These are phyloP conservation scores for Gonium pectorale DNA, from an alignment of 139 green algal genomes.

Conservation along the genomic window DNA sequence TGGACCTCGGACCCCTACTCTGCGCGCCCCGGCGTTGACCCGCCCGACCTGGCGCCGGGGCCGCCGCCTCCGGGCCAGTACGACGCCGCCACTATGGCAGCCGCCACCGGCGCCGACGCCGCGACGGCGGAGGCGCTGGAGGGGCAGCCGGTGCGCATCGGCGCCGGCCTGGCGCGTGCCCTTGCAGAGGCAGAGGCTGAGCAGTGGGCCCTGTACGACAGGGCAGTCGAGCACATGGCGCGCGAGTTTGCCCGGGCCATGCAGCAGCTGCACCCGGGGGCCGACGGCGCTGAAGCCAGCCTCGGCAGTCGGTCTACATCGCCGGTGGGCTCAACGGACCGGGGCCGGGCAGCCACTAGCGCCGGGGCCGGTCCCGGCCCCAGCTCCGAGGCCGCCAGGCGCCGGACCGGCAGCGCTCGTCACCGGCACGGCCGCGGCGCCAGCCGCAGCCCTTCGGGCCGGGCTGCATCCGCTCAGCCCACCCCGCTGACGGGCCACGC, in stretches of 20 bases:
- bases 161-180: slow-evolving; percentile 20
- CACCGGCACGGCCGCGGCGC: background rate
- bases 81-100: background rate
- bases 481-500: slow-evolving; percentile 15
- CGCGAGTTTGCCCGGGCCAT: slow-evolving; percentile 25
- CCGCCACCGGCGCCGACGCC: background rate
- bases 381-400: background rate
- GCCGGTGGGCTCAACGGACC: no score
- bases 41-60: background rate
- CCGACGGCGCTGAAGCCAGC: background rate
- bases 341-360: background rate
- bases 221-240: slow-evolving; percentile 14
- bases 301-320: no score
- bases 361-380: background rate
- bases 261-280: slow-evolving; percentile 1
- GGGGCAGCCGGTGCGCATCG: slow-evolving; percentile 20
- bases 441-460: background rate
- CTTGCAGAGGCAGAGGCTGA: slow-evolving; percentile 21
- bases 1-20: slow-evolving; percentile 46
- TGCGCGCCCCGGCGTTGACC: slow-evolving; percentile 15
- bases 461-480: background rate
- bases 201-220: slow-evolving; percentile 35
- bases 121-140: background rate
- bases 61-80: background rate
- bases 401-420: background rate